A percentile compares a stretch with the other conserved stretches of the same genome.
Evolutionary conservation across 768 basidiomycete species (phyloP).

Genomic region (Rhodotorula babjevae): DNA sequence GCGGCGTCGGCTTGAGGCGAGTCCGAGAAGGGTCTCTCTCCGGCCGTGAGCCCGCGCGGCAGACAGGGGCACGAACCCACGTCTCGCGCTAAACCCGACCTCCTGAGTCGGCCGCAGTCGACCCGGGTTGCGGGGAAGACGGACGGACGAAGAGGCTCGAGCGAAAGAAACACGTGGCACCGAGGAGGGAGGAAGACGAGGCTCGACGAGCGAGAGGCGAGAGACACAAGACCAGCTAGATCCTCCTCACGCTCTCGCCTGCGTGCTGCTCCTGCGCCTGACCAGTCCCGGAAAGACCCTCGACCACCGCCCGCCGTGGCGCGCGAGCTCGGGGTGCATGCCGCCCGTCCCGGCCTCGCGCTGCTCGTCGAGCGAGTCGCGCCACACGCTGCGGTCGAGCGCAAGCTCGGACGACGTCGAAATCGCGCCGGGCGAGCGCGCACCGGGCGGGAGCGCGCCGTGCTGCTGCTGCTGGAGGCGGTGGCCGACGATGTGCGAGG

Average conservation of each 20-base stretch:
- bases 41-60: too few relatives aligned
- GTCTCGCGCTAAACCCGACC: too few relatives aligned
- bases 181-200: neutral
- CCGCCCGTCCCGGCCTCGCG: too few relatives aligned
- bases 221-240: neutral
- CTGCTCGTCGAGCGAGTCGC: neutral
- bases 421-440: neutral
- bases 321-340: neutral
- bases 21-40: too few relatives aligned
- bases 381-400: neutral
- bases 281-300: neutral
- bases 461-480: neutral
- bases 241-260: neutral
- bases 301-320: slow-evolving; percentile 13
- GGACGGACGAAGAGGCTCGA: too few relatives aligned
- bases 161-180: too few relatives aligned
- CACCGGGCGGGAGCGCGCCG: neutral
- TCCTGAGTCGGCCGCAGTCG: too few relatives aligned
- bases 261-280: neutral
- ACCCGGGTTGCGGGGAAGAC: too few relatives aligned
- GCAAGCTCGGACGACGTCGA: neutral
- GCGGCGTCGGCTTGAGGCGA: neutral
- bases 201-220: neutral
- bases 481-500: neutral
- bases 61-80: too few relatives aligned